phyloP scores from a whole-genome alignment of 495 filamentous ascomycete species.

The Trichocladium uniseriatum region DNA sequence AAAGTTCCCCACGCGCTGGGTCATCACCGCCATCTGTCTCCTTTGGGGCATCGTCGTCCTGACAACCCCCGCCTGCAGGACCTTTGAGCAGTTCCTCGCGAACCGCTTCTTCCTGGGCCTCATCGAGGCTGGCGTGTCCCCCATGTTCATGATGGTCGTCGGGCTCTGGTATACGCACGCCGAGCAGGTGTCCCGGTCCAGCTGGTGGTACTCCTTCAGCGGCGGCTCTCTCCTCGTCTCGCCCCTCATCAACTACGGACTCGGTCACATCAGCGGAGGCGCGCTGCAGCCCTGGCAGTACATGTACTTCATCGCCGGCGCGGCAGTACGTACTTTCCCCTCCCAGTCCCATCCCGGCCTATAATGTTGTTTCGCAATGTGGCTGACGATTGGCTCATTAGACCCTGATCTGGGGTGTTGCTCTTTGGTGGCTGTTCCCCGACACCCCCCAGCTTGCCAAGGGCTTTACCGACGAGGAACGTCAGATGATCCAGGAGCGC shows the following conservation, averaged over 20 bases:
- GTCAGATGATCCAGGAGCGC: neutral
- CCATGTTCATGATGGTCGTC: conserved; percentile 9
- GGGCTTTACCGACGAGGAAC: conserved; percentile 5
- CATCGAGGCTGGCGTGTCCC: conserved; percentile 6
- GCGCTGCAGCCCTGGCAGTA: conserved; percentile 2
- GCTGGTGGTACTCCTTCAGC: conserved; percentile 5
- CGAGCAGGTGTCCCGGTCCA: conserved; percentile 4
- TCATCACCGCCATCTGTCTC: conserved; percentile 6
- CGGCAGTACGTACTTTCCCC: too few species aligned
- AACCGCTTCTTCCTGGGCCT: conserved; percentile 5
- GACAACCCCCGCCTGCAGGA: conserved; percentile 1
- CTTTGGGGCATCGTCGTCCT: conserved; percentile 6
- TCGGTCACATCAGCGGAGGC: conserved; percentile 4
- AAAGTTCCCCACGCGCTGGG: conserved; percentile 2
- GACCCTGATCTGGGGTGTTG: neutral
- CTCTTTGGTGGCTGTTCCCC: conserved; percentile 5
- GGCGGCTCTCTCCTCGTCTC: conserved; percentile 6
- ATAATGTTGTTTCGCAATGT: too few species aligned
- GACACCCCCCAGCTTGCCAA: conserved; percentile 4
- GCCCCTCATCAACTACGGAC: conserved; percentile 7
- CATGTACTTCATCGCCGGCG: conserved; percentile 10
- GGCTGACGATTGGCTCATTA: too few species aligned
- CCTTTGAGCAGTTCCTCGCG: conserved; percentile 1
- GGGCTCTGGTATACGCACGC: conserved; percentile 5
- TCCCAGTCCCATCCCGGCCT: too few species aligned